Evolutionary conservation across 2,329 filamentous ascomycete species (phyloP).

Genomic region (Fonsecaea nubica): DNA sequence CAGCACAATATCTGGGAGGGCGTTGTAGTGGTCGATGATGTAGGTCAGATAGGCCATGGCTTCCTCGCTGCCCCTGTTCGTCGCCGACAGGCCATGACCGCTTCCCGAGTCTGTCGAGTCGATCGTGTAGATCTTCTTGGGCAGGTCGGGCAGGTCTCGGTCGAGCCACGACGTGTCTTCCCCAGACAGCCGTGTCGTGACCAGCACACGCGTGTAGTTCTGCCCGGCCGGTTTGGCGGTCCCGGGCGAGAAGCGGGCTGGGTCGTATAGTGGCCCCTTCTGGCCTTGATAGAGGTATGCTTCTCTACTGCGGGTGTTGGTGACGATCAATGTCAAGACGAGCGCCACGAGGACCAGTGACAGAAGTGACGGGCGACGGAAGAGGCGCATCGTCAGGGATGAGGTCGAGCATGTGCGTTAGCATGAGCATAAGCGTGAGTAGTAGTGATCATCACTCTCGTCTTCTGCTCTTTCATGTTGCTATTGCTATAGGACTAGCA

Average conservation of each 20-base stretch:
- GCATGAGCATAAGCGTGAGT: too few species aligned
- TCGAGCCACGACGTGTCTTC: conserved; percentile 56
- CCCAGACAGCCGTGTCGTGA: conserved; percentile 48
- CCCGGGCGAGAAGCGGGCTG: conserved; percentile 46
- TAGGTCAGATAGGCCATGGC: conserved; percentile 67
- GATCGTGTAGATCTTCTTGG: conserved; percentile 31
- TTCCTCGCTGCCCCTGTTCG: conserved; percentile 66
- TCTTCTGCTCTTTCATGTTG: conserved; percentile 1
- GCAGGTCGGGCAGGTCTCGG: conserved; percentile 48
- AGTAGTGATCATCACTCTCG: background rate
- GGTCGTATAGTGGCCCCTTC: conserved; percentile 33
- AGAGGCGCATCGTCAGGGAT: conserved; percentile 19
- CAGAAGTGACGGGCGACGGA: conserved; percentile 15
- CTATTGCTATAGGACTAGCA: background rate
- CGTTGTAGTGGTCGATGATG: conserved; percentile 67
- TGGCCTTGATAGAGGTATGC: conserved; percentile 25
- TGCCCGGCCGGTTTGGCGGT: conserved; percentile 54
- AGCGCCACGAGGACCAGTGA: conserved; percentile 20
- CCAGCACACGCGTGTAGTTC: conserved; percentile 61
- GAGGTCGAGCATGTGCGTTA: background rate
- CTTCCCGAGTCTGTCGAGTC: conserved; percentile 12
- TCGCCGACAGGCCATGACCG: conserved; percentile 46
- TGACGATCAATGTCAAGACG: conserved; percentile 20
- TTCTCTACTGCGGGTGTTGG: background rate
- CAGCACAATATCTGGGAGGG: conserved; percentile 64